Evolutionary conservation across 441 rosid species (phyloP), one percentile per base, ranked within the genome.

Genomic region (Erodium texanum): DNA sequence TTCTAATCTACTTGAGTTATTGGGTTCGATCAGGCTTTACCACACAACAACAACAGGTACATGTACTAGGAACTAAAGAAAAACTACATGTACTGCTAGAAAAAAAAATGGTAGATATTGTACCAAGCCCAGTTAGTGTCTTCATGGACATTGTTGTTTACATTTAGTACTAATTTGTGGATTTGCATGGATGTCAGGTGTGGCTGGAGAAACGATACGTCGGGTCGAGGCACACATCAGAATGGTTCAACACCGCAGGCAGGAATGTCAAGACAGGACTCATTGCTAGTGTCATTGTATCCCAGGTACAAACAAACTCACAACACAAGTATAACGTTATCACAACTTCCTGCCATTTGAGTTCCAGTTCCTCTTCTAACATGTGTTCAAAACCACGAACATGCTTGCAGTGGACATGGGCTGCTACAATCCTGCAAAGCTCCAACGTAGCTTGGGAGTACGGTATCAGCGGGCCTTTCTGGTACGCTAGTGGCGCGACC

Each of bases 161-260:
- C 0, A 34, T 5, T 5, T 34, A 34, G 38, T 34, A 34, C 6
- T 34, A 7, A 34, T 34, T 6, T 34, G 38, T 22, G 24, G 18
- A 36, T 19, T 61, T 12, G 24, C 10, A 1, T 56, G 11, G 66
- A 20, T 56, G 8, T 67, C 74, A 92, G 98, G 98, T 92, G 16
- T 92, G 96, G 95, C 74, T 93, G 64, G 98, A 93, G 81, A 90
- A 84, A 78, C 74, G 94, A 70, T 93, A 93, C 63, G 91, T 90
- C 1, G 97, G 98, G 10, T 83, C 93, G 7, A 79, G 78, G 43
- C 98, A 90, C 70, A 90, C 97, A 18, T 93, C 96, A 0, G 97
- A 93, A 69, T 93, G 98, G 97, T 93, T 93, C 85, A 93, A 90
- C 81, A 93, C 97, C 2, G 98, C 98, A 1, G 98, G 98, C 73